Evolutionary conservation across 2,329 filamentous ascomycete species (phyloP).

Genomic region (Amauroascus verrucosus): DNA sequence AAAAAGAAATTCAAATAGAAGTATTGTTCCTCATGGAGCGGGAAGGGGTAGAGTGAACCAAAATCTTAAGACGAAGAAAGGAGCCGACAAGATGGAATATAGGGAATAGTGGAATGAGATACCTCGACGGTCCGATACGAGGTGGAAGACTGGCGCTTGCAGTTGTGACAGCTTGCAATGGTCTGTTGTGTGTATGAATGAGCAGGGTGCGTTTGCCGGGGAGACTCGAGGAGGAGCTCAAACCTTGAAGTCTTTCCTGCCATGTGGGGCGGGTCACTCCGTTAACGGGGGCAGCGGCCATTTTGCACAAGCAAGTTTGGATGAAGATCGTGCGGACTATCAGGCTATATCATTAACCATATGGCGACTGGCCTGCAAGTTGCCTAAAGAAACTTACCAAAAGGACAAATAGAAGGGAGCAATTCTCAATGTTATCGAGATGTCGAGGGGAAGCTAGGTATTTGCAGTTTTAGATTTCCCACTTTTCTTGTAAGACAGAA

Average conservation of each 20-base stretch:
- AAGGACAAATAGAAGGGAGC: background rate
- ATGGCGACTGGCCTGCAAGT: background rate
- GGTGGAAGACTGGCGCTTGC: slow-evolving; percentile 52
- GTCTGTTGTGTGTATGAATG: slow-evolving; percentile 37
- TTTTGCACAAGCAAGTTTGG: slow-evolving; percentile 1
- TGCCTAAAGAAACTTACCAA: background rate
- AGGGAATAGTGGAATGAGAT: slow-evolving; percentile 18
- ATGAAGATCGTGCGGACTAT: slow-evolving; percentile 1
- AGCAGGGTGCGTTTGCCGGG: slow-evolving; percentile 13
- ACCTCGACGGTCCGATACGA: slow-evolving; percentile 68
- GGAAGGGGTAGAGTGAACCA: slow-evolving; percentile 17
- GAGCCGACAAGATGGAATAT: slow-evolving; percentile 13
- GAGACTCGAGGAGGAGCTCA: slow-evolving; percentile 17
- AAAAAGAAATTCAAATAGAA: slow-evolving; percentile 21
- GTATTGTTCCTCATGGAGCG: background rate
- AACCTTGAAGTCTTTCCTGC: slow-evolving; percentile 51
- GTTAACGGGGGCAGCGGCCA: slow-evolving; percentile 22
- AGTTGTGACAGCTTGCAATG: slow-evolving; percentile 48
- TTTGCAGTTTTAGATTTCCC: background rate
- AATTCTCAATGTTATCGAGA: background rate
- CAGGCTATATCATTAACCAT: background rate
- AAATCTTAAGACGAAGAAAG: slow-evolving; percentile 16
- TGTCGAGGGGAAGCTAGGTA: background rate
- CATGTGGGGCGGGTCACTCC: slow-evolving; percentile 31
- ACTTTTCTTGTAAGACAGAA: background rate